phyloP scores from a whole-genome alignment of 2,329 filamentous ascomycete genomes.

The Rosellinia necatrix region DNA sequence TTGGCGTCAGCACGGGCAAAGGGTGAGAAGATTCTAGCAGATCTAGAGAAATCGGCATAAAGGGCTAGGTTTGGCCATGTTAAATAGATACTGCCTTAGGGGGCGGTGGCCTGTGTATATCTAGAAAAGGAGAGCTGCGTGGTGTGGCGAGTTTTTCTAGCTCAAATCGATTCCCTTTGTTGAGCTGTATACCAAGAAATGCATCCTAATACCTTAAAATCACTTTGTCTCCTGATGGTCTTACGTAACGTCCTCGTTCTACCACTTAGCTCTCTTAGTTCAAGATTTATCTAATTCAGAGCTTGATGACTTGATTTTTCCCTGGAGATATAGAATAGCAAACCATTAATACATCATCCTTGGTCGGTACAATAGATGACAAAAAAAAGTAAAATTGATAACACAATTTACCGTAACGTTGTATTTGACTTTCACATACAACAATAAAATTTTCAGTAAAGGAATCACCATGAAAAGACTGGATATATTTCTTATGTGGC shows the following conservation, averaged over 20 bases:
- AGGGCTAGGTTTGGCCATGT: slow-evolving; percentile 39
- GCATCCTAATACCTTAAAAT: slow-evolving; percentile 35
- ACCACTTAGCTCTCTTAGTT: neutral
- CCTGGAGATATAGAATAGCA: too few species aligned
- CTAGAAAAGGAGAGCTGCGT: slow-evolving; percentile 52
- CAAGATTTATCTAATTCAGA: neutral
- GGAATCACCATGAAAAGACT: too few species aligned
- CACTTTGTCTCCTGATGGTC: neutral
- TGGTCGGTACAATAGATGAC: too few species aligned
- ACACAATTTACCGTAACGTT: too few species aligned
- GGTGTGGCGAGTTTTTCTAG: slow-evolving; percentile 54
- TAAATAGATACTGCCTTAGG: slow-evolving; percentile 42
- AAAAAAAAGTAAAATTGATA: too few species aligned
- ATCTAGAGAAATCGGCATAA: slow-evolving; percentile 71
- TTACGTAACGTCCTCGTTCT: neutral
- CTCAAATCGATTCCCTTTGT: slow-evolving; percentile 62
- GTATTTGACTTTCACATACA: too few species aligned
- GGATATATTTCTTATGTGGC: too few species aligned
- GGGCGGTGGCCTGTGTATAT: slow-evolving; percentile 60
- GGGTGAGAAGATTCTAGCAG: slow-evolving; percentile 99
- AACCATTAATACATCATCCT: too few species aligned
- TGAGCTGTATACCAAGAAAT: slow-evolving; percentile 65
- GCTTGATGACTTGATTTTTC: too few species aligned
- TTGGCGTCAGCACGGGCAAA: slow-evolving; percentile 90
- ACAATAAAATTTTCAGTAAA: too few species aligned